Evolutionary conservation across 108 stramenopile genomes (phyloP), one percentile per base, ranked within the genome.

Genomic region (Chaetoceros muelleri): DNA sequence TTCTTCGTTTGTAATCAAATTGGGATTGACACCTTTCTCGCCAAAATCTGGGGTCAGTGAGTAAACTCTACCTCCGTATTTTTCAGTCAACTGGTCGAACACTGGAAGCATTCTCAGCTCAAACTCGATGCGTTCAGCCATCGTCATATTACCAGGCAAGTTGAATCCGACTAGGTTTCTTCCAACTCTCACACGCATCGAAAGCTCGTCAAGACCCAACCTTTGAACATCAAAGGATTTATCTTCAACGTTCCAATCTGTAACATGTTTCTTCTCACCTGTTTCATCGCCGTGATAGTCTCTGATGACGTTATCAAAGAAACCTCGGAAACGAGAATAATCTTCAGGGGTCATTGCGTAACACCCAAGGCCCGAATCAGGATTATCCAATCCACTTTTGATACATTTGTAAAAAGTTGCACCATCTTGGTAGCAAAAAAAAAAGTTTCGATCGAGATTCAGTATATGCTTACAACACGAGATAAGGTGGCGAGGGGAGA

Each of bases 111-210:
- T 73, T 34, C 54, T 60, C 34, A 58, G 59, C 63, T 79, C 78
- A 26, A 79, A 75, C 29, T 66, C 61, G 61, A 75, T 66, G 53
- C 78, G 71, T 58, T 79, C 68, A 20, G 58, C 71, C 46, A 67
- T 55, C 53, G 54, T 49, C 78, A 79, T 79, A 30, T 62, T 46
- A 24, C 74, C 78, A n/a, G 78, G 78, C 28, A 79, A 74, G 46
- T 75, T 75, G 57, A 73, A 79, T 28, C 59, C 60, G 23, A 55
- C 61, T 48, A 79, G 57, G 65, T 79, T 79, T 16, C 78, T 60
- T 17, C 78, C 78, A 23, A 73, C 72, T 45, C 78, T 71, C 16
- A 79, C 78, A 24, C 78, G 74, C 78, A 79, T 75, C 2, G 78
- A 79, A n/a, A 79, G 74, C 48, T 76, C 70, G 20, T 64, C 55